Percentiles rank a stretch among this genome's conserved stretches.
phyloP scores from a whole-genome alignment of 2,329 filamentous ascomycete species.

The Gnomoniopsis smithogilvyi region DNA sequence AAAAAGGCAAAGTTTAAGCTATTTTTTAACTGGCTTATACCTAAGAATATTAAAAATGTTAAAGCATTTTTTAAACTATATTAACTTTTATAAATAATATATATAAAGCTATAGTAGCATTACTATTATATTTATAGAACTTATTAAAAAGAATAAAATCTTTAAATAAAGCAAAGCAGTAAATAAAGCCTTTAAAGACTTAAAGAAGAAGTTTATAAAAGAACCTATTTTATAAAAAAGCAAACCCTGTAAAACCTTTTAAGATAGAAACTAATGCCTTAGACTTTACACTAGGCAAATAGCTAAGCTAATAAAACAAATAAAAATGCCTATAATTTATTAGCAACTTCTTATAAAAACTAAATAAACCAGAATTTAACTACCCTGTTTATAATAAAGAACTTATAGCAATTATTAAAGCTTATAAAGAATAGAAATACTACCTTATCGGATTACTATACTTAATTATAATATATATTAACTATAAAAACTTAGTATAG shows the following conservation, averaged over 20 bases:
- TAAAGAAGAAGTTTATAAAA: background rate
- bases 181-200: background rate
- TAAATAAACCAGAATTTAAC: conserved; percentile 23
- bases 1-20: background rate
- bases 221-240: background rate
- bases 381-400: conserved; percentile 22
- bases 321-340: conserved; percentile 12
- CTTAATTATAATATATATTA: too few relatives aligned
- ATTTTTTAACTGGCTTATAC: background rate
- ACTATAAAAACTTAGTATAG: too few relatives aligned
- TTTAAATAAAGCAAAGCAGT: background rate
- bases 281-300: conserved; percentile 16
- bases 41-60: background rate
- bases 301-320: conserved; percentile 19
- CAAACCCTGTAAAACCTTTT: conserved; percentile 14
- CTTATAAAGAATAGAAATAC: too few relatives aligned
- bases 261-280: conserved; percentile 22
- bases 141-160: background rate
- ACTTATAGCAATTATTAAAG: too few relatives aligned
- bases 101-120: background rate
- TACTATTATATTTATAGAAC: background rate
- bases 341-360: conserved; percentile 17
- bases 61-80: background rate
- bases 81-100: too few relatives aligned
- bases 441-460: too few relatives aligned